Conservation (phyloP, 768 basidiomycete genomes). For the Tulasnella sp. region DNA sequence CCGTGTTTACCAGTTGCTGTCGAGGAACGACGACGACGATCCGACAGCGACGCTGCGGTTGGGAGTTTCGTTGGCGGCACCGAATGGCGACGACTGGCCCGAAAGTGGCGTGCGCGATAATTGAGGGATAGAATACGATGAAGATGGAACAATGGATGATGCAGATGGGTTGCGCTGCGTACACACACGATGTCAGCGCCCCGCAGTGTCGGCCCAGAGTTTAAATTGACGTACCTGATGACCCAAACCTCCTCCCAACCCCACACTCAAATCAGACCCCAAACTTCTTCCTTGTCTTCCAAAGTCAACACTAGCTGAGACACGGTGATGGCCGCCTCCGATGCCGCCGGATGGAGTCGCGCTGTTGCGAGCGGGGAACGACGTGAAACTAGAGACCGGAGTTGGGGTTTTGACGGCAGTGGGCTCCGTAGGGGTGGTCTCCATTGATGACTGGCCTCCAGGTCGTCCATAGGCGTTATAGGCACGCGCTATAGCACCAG, state of each 20-base stretch:
- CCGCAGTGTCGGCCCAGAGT: too few relatives aligned
- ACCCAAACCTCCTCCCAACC: conserved; percentile 7
- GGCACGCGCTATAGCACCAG: conserved; percentile 10
- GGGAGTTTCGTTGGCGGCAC: background rate
- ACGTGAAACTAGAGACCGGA: background rate
- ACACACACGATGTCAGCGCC: background rate
- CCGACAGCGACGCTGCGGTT: background rate
- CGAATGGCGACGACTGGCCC: conserved; percentile 11
- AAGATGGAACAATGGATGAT: conserved; percentile 6
- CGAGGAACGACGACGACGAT: conserved; percentile 3
- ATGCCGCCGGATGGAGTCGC: background rate
- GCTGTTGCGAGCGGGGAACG: background rate
- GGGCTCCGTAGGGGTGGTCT: background rate
- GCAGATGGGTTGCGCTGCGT: conserved; percentile 14
- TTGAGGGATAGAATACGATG: background rate
- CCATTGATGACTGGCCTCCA: background rate
- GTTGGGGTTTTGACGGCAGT: background rate
- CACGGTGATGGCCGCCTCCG: conserved; percentile 12
- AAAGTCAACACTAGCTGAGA: conserved; percentile 14
- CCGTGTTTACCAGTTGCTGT: background rate
- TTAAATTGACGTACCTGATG: background rate
- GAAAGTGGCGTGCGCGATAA: conserved; percentile 11
- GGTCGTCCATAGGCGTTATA: conserved; percentile 1
- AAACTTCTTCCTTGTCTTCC: background rate
- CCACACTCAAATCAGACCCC: conserved; percentile 1